phyloP scores from a whole-genome alignment of 306 rosid genomes.

The Vicia villosa region DNA sequence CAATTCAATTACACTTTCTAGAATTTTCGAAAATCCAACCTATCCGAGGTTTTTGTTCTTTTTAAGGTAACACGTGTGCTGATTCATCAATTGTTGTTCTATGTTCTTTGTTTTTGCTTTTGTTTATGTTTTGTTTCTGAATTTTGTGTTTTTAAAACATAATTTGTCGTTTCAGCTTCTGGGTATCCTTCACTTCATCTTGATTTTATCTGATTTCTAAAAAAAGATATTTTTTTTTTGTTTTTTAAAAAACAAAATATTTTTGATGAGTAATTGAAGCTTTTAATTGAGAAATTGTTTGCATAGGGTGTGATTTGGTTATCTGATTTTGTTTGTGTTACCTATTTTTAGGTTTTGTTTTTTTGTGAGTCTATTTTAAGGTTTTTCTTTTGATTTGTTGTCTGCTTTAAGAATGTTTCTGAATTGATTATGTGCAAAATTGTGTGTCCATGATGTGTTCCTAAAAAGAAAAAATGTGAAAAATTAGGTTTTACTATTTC shows the following conservation, averaged over 20 bases:
- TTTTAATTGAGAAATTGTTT: constrained; percentile 10
- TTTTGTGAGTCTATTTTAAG: constrained; percentile 3
- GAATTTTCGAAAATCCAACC: constrained; percentile 10
- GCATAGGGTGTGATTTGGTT: constrained; percentile 26
- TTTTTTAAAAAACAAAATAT: neutral
- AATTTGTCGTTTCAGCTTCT: constrained; percentile 36
- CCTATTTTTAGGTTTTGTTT: constrained; percentile 33
- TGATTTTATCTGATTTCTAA: constrained; percentile 24
- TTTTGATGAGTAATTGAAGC: neutral
- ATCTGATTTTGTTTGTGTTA: constrained; percentile 27
- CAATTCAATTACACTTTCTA: constrained; percentile 29
- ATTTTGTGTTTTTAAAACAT: constrained; percentile 36
- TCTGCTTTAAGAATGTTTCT: constrained; percentile 1
- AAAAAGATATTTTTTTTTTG: neutral
- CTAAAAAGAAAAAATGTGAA: neutral
- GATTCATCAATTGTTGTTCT: constrained; percentile 12
- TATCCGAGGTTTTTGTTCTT: constrained; percentile 22
- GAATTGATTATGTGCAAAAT: constrained; percentile 20
- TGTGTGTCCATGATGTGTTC: neutral
- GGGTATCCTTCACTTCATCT: constrained; percentile 28
- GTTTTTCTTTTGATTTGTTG: neutral
- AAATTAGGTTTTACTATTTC: neutral
- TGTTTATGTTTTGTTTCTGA: neutral
- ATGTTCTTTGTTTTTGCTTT: neutral
- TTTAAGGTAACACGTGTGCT: constrained; percentile 39